A percentile compares a stretch with the other conserved stretches of the same genome.
These are phyloP conservation scores for Silybum marianum DNA, from an alignment of 129 eudicot genomes.

Conservation along the genomic window DNA sequence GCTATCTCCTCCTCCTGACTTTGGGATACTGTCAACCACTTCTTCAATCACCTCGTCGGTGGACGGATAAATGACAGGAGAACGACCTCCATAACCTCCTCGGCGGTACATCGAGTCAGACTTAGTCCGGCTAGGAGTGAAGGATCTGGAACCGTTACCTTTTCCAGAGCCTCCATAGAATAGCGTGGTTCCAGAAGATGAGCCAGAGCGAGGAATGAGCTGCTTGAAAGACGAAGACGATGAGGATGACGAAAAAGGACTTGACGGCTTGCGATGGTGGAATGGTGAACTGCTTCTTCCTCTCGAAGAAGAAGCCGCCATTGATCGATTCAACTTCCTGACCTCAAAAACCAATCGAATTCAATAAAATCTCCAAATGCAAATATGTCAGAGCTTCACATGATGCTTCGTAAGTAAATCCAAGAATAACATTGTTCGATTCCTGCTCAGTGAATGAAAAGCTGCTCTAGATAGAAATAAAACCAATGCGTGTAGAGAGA, in stretches of 20 bases:
- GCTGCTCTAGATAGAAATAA: conserved; percentile 19
- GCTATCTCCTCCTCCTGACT: conserved; percentile 78
- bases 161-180: conserved; percentile 49
- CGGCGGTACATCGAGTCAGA: conserved; percentile 44
- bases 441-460: conserved; percentile 8
- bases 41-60: conserved; percentile 66
- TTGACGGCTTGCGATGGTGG: conserved; percentile 57
- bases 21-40: conserved; percentile 46
- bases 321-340: conserved; percentile 28
- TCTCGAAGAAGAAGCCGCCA: conserved; percentile 77
- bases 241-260: conserved; percentile 76
- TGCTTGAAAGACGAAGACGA: conserved; percentile 73
- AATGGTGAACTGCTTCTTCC: conserved; percentile 81
- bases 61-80: conserved; percentile 73
- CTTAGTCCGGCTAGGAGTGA: conserved; percentile 37
- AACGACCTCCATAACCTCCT: conserved; percentile 47
- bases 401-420: conserved; percentile 18
- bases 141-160: conserved; percentile 55
- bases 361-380: background rate
- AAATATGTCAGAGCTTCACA: conserved; percentile 46
- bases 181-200: conserved; percentile 53
- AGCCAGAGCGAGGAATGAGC: conserved; percentile 57
- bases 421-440: conserved; percentile 8
- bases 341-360: conserved; percentile 16
- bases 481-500: conserved; percentile 36